phyloP scores from a whole-genome alignment of 148 eudicot genomes.

The Drosera capensis region DNA sequence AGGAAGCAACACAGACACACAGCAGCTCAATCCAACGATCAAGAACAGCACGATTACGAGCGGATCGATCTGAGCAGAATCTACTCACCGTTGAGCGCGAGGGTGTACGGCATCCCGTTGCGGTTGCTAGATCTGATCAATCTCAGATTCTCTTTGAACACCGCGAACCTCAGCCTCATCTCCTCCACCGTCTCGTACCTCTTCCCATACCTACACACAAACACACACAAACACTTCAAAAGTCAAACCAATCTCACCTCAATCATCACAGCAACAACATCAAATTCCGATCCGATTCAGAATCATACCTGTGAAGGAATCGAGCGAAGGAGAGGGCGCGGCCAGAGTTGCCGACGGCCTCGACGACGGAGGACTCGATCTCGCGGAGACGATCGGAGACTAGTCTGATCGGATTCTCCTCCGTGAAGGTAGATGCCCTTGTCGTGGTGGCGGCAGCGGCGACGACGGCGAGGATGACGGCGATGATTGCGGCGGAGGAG shows the following conservation, averaged over 20 bases:
- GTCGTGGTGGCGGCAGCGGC: no score
- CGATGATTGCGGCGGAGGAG: conserved; percentile 10
- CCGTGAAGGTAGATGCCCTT: conserved; percentile 30
- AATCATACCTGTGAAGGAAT: conserved; percentile 44
- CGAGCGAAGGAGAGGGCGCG: conserved; percentile 85
- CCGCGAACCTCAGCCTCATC: conserved; percentile 44
- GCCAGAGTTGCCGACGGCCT: conserved; percentile 42
- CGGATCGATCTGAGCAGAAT: conserved; percentile 12
- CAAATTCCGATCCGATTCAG: neutral
- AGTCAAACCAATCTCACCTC: neutral
- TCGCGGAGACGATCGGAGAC: conserved; percentile 41
- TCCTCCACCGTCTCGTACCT: conserved; percentile 56
- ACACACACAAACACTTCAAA: neutral
- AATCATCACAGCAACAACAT: neutral
- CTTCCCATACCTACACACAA: conserved; percentile 57
- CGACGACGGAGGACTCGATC: conserved; percentile 26
- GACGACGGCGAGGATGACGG: conserved; percentile 19
- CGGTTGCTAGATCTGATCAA: conserved; percentile 57
- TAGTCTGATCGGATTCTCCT: conserved; percentile 70
- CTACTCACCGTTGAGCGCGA: conserved; percentile 64
- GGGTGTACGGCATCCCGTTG: conserved; percentile 50
- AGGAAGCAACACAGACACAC: no score
- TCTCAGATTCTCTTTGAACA: conserved; percentile 56
- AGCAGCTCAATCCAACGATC: neutral
- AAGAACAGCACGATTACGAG: neutral